A percentile compares a stretch with the other conserved stretches of the same genome.
phyloP scores from a whole-genome alignment of 2,329 filamentous ascomycete species.

The Uncinocarpus reesii region DNA sequence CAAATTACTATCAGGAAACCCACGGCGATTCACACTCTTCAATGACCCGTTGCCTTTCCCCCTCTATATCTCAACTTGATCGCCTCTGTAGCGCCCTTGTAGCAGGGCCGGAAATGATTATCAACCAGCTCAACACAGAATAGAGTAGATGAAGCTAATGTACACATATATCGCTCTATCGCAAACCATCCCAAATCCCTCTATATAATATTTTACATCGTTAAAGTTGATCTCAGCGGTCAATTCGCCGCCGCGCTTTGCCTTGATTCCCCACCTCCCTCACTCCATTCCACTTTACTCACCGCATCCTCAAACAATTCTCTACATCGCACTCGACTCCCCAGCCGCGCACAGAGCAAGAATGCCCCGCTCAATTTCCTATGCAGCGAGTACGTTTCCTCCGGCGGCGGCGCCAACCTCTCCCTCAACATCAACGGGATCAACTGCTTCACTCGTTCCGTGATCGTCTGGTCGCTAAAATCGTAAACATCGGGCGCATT shows the following conservation, averaged over 20 bases:
- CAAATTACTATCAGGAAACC: too few species aligned
- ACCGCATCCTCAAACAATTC: slow-evolving; percentile 55
- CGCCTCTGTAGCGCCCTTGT: not conserved
- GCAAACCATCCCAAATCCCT: not conserved
- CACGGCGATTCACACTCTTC: too few species aligned
- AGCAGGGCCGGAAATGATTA: not conserved
- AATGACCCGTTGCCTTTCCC: too few species aligned
- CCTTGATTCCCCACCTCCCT: slow-evolving; percentile 1
- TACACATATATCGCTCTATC: not conserved
- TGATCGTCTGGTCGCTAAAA: slow-evolving; percentile 90
- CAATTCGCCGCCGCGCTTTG: not conserved
- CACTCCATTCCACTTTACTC: slow-evolving; percentile 21
- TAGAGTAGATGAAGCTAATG: not conserved
- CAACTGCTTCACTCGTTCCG: slow-evolving; percentile 73
- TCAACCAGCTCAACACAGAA: not conserved
- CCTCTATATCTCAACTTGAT: too few species aligned
- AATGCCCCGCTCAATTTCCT: slow-evolving; percentile 93
- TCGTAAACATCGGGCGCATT: slow-evolving; percentile 76
- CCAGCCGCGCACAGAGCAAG: slow-evolving; percentile 74
- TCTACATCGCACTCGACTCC: slow-evolving; percentile 70
- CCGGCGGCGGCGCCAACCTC: slow-evolving; percentile 77
- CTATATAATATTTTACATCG: too few species aligned
- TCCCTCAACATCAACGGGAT: slow-evolving; percentile 93
- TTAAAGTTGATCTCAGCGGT: too few species aligned
- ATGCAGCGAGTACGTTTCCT: slow-evolving; percentile 94